Base-by-base conservation (phyloP, 129 eudicot genomes). In the Calendula officinalis region DNA sequence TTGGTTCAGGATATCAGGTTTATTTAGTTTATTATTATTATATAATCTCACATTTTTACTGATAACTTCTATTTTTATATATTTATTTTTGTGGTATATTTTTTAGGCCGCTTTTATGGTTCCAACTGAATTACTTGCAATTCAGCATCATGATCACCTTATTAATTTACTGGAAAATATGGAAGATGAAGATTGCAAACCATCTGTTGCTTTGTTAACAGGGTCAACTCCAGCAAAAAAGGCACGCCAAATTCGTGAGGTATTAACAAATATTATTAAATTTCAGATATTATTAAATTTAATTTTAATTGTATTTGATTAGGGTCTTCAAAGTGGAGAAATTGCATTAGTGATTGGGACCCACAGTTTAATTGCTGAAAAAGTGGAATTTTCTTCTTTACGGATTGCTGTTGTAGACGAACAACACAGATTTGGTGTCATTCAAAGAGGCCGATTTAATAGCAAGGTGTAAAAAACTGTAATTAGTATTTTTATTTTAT, bases 81-180 rank as follows among this genome's bases (percentile, higher is more conserved):
- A 1, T 49, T 49, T 49, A 8, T 16, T 15, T 44, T 30, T 15
- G 33, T 2, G 45, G 36, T 66, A 36, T 32, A 15, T 68, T 37
- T 69, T 43, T 73, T 49, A 94, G 99, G 99, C 96, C 58, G 99
- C 99, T 62, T 88, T 88, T 67, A 94, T 94, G 99, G 97, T 86
- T 79, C 99, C 99, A 15, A 88, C 99, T 34, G 99, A 94, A 81
- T 81, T 94, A 67, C 92, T 94, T 70, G 99, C 99, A 32, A 67
- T 81, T 54, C 99, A 94, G 78, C 99, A 94, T 69, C 78, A 94
- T 60, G 88, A 88, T 60, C 85, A 83, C 70, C 79, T 88, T 70
- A 80, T 75, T 46, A 67, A 60, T 17, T 78, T 94, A 70, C 77
- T 94, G 14, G 92, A 83, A 77, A 81, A 77, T 52, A 41, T 92